phyloP scores from a whole-genome alignment of 2,329 filamentous ascomycete species.

The Trematosphaeria pertusa region DNA sequence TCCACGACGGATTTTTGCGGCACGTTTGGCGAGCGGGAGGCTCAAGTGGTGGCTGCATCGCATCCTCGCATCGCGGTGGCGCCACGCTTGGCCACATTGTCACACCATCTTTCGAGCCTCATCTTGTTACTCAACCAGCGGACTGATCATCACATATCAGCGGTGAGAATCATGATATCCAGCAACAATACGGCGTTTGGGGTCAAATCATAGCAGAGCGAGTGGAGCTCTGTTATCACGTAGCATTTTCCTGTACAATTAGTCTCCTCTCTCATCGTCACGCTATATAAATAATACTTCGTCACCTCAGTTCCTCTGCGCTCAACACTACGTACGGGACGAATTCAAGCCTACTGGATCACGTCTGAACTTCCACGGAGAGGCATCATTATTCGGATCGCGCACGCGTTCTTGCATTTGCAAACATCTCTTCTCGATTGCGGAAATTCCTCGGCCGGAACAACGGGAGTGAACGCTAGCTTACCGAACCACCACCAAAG shows the following conservation, averaged over 20 bases:
- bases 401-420: no score
- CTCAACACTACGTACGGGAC: constrained; percentile 18
- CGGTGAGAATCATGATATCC: no score
- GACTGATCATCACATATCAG: neutral
- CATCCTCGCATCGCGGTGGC: neutral
- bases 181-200: constrained; percentile 2
- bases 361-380: constrained; percentile 10
- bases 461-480: neutral
- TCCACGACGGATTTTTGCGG: no score
- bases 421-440: no score
- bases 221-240: constrained; percentile 1
- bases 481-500: neutral
- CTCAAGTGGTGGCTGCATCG: neutral
- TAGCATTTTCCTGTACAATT: constrained; percentile 25
- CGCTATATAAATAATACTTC: no score
- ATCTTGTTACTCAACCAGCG: neutral
- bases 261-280: constrained; percentile 18
- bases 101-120: neutral
- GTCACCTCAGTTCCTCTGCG: constrained; percentile 17
- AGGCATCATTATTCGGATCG: constrained; percentile 19
- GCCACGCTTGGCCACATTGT: neutral
- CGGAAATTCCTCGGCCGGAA: neutral
- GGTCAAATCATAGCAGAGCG: constrained; percentile 16
- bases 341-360: constrained; percentile 16
- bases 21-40: neutral